Base-by-base conservation (phyloP, 2,329 filamentous ascomycete species). In the Fusarium penzigii region DNA sequence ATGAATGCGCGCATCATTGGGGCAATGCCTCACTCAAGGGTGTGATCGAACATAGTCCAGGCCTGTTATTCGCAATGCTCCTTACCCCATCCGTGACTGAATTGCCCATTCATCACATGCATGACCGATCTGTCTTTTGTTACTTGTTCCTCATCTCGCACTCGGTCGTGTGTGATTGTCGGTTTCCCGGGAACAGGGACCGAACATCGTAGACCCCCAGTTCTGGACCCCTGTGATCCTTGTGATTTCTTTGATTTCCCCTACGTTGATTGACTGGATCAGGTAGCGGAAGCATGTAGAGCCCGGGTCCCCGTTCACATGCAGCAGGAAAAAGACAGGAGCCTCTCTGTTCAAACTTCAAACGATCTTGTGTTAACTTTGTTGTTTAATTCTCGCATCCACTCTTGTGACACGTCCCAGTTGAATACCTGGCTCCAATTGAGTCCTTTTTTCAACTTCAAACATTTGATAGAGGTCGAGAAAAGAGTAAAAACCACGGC, bases 401-500 rank as follows among this genome's bases (percentile, higher is more conserved):
- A 40, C 39, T 17, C 17, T 6, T 9, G 5, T 14, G 32, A 11
- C 32, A 14, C 32, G 32, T 36, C 13, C 32, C 32, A 36, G 10
- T 14, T 36, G 29, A 7, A 32, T 32, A 32, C 11, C 11, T 32
- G 32, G 32, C 32, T 36, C 13, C 32, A 36, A 36, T 36, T 36
- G 32, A 14, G 10, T 12, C 13, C 10, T 12, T 12, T 36, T 3
- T 36, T 36, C 32, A 5, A 9, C 13, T 36, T 36, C 32, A 36
- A 14, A 36, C 20, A 11, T 14, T 36, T 36, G 32, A 4, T 4
- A 4, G 9, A 36, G 10, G 10, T 4, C 13, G 46, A 51, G 45
- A 51, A 45, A 41, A 39, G 32, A 59, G 39, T 32, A 54, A 46
- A 46, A 55, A 38, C 45, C 45, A 53, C 49, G 53, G 48, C 48